phyloP scores from a whole-genome alignment of 2,329 filamentous ascomycete species.

The Cladophialophora immunda region DNA sequence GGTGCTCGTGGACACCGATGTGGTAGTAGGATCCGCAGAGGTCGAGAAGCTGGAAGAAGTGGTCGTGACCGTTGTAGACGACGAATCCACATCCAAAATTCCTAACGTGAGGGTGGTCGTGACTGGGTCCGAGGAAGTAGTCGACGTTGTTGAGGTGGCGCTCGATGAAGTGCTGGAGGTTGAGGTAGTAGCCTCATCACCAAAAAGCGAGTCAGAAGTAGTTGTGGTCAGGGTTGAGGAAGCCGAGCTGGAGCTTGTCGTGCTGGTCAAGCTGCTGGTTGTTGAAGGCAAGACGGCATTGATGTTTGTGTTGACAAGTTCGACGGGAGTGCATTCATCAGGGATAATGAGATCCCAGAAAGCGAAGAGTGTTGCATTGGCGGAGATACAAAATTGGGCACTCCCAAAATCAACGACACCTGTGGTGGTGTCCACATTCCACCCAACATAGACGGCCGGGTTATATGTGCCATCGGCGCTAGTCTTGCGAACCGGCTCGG shows the following conservation, averaged over 20 bases:
- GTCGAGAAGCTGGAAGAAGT: not conserved
- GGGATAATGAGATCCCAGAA: constrained; percentile 21
- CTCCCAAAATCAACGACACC: constrained; percentile 10
- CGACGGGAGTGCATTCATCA: constrained; percentile 14
- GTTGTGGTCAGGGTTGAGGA: not conserved
- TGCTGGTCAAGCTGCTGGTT: not conserved
- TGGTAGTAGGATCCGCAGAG: not conserved
- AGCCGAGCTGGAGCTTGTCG: not conserved
- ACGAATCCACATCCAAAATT: too few species aligned
- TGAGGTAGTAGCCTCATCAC: not conserved
- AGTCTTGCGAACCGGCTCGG: constrained; percentile 11
- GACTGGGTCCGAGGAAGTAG: not conserved
- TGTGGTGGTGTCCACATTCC: constrained; percentile 8
- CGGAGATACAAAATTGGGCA: constrained; percentile 16
- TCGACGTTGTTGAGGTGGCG: not conserved
- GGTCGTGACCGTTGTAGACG: too few species aligned
- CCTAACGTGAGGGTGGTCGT: too few species aligned
- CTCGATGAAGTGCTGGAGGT: not conserved
- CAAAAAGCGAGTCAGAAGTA: not conserved
- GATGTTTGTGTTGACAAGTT: constrained; percentile 2
- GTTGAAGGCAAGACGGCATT: not conserved
- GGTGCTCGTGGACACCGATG: not conserved
- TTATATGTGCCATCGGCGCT: constrained; percentile 21
- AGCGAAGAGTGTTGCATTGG: constrained; percentile 14
- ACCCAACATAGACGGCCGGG: constrained; percentile 11